Base-by-base conservation (phyloP, 805 yeast genomes). In the Cyberlindnera amylophila region DNA sequence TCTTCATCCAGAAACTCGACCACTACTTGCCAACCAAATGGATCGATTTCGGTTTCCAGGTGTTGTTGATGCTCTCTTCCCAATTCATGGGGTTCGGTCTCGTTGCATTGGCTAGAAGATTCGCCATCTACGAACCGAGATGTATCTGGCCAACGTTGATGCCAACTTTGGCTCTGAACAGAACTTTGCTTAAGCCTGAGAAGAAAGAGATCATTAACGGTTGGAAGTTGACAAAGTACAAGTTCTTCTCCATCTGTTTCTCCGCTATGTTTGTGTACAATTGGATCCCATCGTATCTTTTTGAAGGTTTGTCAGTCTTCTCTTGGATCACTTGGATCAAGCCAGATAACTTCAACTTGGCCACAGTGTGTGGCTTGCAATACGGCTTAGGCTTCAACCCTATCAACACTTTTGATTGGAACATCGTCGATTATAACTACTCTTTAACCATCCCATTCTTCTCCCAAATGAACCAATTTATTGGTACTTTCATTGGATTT, bases 41-140 rank as follows among this genome's bases (percentile, higher is more conserved):
- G 65, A 61, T 64, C 11, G 49, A 52, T n/a, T 71, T 75, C 58
- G 74, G 78, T 1, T 82, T 72, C 57, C 81, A 77, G 59, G 50
- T 77, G 13, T 51, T 78, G 31, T 64, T 81, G 26, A 63, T 74
- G 2, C 50, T 78, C 3, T 67, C 82, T 3, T 70, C 84, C 2
- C 81, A 79, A 55, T 75, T 75, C 47, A 60, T 82, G 53, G 89
- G 87, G 13, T 77, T 78, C 55, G 83, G 84, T 3, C 71, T 82
- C 55, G 86, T 86, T 6, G 81, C 82, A 35, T 51, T 81, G 13
- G 69, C 79, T 66, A 71, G 83, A 53, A 72, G 74, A 42, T 73
- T 81, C 24, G 70, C 69, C 2, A 70, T 79, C 5, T 77, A 77
- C 50, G 79, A 77, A 13, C 62, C 64, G 6, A 60, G 66, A 40